phyloP scores from a whole-genome alignment of 768 basidiomycete species.

The Dentipellis fragilis region DNA sequence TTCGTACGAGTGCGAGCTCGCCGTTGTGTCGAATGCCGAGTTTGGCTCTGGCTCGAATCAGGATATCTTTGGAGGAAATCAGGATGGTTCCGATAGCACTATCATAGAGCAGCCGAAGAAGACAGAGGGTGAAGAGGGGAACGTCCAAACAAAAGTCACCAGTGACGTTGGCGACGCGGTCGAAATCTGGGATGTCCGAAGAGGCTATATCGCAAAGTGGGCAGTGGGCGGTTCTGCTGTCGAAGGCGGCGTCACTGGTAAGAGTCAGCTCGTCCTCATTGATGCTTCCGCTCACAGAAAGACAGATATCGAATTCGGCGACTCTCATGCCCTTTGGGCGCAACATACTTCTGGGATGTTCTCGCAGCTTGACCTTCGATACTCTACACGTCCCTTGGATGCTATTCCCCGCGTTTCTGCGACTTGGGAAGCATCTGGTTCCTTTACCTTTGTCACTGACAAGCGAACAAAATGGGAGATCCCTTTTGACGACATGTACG shows the following conservation, averaged over 20 bases:
- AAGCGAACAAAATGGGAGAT: constrained; percentile 44
- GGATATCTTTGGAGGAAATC: constrained; percentile 11
- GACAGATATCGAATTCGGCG: constrained; percentile 58
- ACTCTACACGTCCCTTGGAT: constrained; percentile 55
- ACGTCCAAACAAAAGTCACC: constrained; percentile 4
- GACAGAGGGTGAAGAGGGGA: constrained; percentile 4
- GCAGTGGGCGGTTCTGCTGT: constrained; percentile 49
- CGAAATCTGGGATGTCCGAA: constrained; percentile 82
- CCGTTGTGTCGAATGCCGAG: constrained; percentile 58
- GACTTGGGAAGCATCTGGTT: constrained; percentile 58
- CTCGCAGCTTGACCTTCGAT: constrained; percentile 66
- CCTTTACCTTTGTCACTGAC: constrained; percentile 59
- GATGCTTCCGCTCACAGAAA: neutral
- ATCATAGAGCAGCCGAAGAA: constrained; percentile 4
- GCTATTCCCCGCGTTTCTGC: constrained; percentile 51
- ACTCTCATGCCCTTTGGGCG: constrained; percentile 64
- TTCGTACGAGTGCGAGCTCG: constrained; percentile 64
- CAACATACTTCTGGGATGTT: constrained; percentile 70
- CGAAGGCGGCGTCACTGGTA: constrained; percentile 73
- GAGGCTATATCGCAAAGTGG: constrained; percentile 81
- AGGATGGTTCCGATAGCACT: neutral
- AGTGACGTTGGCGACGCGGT: constrained; percentile 42
- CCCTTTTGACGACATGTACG: constrained; percentile 77
- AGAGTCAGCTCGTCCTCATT: constrained; percentile 5
- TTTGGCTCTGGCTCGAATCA: constrained; percentile 28